These are phyloP conservation scores for Colletotrichum chrysophilum DNA, from an alignment of 2,329 filamentous ascomycete genomes.

Conservation along the genomic window DNA sequence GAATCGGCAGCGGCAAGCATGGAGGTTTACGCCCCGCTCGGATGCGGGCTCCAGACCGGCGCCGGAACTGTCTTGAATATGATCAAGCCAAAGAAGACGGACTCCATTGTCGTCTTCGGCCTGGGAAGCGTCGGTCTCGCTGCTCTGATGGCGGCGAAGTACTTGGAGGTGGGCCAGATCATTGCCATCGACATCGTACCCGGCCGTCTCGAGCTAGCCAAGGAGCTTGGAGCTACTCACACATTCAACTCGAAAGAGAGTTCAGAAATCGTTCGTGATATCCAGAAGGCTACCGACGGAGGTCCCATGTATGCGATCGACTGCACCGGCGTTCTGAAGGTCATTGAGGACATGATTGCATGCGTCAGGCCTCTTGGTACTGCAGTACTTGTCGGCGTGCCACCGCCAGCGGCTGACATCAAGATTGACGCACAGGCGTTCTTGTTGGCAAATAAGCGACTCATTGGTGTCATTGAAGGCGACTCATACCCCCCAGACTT, in stretches of 20 bases:
- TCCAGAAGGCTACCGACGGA: constrained; percentile 96
- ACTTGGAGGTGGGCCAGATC: constrained; percentile 78
- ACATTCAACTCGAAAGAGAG: constrained; percentile 93
- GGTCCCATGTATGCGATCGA: constrained; percentile 99
- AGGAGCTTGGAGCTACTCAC: constrained; percentile 94
- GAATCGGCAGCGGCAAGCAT: constrained; percentile 95
- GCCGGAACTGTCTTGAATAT: constrained; percentile 96
- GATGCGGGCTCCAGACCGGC: constrained; percentile 97
- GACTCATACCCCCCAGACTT: not conserved
- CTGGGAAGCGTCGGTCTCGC: constrained; percentile 95
- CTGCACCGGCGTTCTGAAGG: constrained; percentile 95
- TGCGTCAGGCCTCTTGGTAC: not conserved
- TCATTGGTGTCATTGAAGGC: constrained; percentile 7
- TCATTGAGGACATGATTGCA: constrained; percentile 58
- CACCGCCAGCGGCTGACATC: not conserved
- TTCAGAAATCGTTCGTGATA: constrained; percentile 81
- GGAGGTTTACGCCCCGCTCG: constrained; percentile 63
- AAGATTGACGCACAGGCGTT: constrained; percentile 12
- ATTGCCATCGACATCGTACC: constrained; percentile 82
- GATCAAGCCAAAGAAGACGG: constrained; percentile 87
- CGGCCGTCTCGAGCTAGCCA: constrained; percentile 85
- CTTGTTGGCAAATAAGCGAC: not conserved
- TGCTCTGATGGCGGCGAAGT: constrained; percentile 89
- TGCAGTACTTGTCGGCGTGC: constrained; percentile 7
- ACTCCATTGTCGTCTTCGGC: constrained; percentile 90